These are phyloP conservation scores for Eucalyptus sp. DNA, from an alignment of 345 rosid genomes.

Conservation along the genomic window DNA sequence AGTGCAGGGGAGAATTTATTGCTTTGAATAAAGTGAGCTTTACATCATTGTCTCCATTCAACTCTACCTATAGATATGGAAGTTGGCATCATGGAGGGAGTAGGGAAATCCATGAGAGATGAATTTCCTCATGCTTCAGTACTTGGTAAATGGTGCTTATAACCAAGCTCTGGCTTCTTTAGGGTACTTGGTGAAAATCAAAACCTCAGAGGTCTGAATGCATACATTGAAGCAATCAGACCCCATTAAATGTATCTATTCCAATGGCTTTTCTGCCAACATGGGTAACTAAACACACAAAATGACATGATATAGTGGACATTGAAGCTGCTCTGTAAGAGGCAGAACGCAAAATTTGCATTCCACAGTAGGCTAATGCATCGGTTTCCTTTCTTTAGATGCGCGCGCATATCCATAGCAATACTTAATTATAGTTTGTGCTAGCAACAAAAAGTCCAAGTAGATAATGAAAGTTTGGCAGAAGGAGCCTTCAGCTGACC, in stretches of 20 bases:
- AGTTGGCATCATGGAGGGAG: background rate
- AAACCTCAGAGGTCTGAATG: background rate
- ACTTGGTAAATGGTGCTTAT: background rate
- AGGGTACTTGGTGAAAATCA: background rate
- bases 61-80: background rate
- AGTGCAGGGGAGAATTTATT: background rate
- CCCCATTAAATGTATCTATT: background rate
- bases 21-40: background rate
- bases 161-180: background rate
- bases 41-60: background rate
- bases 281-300: background rate
- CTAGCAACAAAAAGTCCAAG: background rate
- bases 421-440: background rate
- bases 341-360: background rate
- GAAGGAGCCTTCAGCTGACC: background rate
- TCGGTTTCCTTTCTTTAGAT: background rate
- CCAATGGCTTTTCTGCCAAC: background rate
- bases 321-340: background rate
- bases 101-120: background rate
- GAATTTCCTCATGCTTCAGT: background rate
- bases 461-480: background rate
- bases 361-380: background rate
- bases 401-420: background rate
- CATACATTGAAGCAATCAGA: background rate
- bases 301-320: background rate